These are phyloP conservation scores for Claviceps pusilla DNA, from an alignment of 2,329 filamentous ascomycete genomes.

Conservation along the genomic window DNA sequence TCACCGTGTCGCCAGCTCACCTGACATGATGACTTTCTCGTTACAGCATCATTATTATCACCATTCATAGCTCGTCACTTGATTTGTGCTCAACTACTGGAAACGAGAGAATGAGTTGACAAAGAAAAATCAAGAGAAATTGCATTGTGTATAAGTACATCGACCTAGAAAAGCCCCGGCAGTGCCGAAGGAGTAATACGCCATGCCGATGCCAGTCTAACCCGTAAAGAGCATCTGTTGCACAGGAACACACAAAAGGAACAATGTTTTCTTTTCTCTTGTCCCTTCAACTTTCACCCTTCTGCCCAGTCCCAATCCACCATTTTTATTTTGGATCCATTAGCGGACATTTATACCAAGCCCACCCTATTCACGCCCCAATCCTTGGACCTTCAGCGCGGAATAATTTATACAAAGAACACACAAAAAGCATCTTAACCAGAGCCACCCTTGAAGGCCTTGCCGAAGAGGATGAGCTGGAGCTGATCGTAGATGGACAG, in stretches of 20 bases:
- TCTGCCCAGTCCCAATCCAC: conserved; percentile 32
- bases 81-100: neutral
- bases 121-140: conserved; percentile 29
- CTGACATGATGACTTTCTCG: neutral
- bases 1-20: neutral
- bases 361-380: conserved; percentile 18
- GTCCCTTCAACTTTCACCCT: conserved; percentile 25
- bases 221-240: conserved; percentile 28
- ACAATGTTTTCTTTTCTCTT: conserved; percentile 22
- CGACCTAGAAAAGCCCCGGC: conserved; percentile 36
- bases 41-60: neutral
- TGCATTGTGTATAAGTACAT: conserved; percentile 50
- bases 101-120: neutral
- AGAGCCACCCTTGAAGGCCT: conserved; percentile 76
- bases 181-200: conserved; percentile 30
- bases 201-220: conserved; percentile 36
- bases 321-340: conserved; percentile 31
- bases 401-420: conserved; percentile 27
- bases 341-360: conserved; percentile 23
- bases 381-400: conserved; percentile 16
- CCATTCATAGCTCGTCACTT: neutral
- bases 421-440: conserved; percentile 27
- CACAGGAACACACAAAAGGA: conserved; percentile 17
- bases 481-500: conserved; percentile 99
- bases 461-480: conserved; percentile 98